Evolutionary conservation across 208 protist species (phyloP).

Genomic region (Trypanosoma vivax): DNA sequence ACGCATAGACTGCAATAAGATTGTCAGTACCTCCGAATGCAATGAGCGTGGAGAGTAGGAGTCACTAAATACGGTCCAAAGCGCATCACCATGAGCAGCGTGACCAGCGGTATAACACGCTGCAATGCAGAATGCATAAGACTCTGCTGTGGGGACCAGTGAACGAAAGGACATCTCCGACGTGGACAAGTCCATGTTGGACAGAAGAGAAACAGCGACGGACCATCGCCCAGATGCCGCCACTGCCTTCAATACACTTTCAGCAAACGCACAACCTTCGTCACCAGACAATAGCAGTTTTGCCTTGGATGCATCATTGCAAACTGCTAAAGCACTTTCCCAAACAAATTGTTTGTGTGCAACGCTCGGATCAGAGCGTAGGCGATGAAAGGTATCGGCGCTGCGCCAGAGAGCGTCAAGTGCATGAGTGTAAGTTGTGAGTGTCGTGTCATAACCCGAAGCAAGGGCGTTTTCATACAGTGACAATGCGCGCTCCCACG

Average conservation of each 20-base stretch:
- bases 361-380: constrained; percentile 17
- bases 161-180: constrained; percentile 36
- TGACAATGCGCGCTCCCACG: constrained; percentile 48
- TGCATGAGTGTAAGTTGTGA: constrained; percentile 61
- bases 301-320: constrained; percentile 20
- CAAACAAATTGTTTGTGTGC: constrained; percentile 28
- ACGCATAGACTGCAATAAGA: constrained; percentile 65
- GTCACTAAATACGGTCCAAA: constrained; percentile 28
- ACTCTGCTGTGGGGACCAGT: constrained; percentile 69
- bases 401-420: constrained; percentile 81
- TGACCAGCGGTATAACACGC: constrained; percentile 53
- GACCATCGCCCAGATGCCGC: constrained; percentile 51
- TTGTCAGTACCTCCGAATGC: constrained; percentile 61
- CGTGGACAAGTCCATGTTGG: constrained; percentile 31
- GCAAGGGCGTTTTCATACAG: constrained; percentile 38
- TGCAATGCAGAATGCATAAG: constrained; percentile 62
- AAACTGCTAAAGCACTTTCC: constrained; percentile 22
- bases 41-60: constrained; percentile 48
- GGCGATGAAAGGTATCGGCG: constrained; percentile 48
- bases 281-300: constrained; percentile 41
- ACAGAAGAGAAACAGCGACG: constrained; percentile 39
- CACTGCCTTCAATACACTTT: constrained; percentile 61
- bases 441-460: constrained; percentile 47
- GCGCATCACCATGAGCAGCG: constrained; percentile 37
- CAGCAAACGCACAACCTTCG: constrained; percentile 66